These are phyloP conservation scores for Hydnum rufescens DNA, from an alignment of 768 basidiomycete genomes.

Conservation along the genomic window DNA sequence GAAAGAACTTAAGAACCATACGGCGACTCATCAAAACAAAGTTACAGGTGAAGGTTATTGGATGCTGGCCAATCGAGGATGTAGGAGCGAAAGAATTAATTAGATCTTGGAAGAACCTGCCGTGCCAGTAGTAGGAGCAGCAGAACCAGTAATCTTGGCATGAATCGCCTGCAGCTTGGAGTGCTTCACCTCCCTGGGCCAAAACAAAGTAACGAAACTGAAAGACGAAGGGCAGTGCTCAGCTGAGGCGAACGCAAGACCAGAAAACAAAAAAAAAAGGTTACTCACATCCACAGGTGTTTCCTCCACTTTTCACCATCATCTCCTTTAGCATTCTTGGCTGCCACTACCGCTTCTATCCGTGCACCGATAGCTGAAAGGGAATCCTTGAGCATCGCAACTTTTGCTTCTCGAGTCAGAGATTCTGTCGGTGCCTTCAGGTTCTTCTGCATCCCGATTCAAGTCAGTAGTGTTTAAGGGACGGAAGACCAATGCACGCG, in stretches of 20 bases:
- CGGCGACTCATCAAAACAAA: too few relatives aligned
- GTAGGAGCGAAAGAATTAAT: too few relatives aligned
- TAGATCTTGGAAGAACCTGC: too few relatives aligned
- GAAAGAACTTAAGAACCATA: too few relatives aligned
- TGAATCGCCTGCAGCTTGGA: slow-evolving; percentile 88
- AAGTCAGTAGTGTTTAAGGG: background rate
- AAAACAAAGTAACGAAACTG: slow-evolving; percentile 89
- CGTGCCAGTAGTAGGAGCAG: too few relatives aligned
- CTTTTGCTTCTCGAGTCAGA: slow-evolving; percentile 89
- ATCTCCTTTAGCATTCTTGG: slow-evolving; percentile 60
- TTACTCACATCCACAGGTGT: slow-evolving; percentile 88
- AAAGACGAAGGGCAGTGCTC: slow-evolving; percentile 1
- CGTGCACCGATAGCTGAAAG: slow-evolving; percentile 82
- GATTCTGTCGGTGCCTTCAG: slow-evolving; percentile 85
- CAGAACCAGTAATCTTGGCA: slow-evolving; percentile 46
- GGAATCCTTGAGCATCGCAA: slow-evolving; percentile 87
- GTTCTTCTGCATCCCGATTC: slow-evolving; percentile 46
- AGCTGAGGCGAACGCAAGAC: background rate
- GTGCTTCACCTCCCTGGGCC: slow-evolving; percentile 94
- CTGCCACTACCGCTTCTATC: slow-evolving; percentile 63
- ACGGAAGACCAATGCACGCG: background rate
- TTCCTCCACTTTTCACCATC: slow-evolving; percentile 75
- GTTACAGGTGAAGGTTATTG: too few relatives aligned
- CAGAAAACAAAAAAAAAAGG: background rate
- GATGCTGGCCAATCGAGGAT: too few relatives aligned